phyloP scores from a whole-genome alignment of 140 eudicot species.

The Bidens hawaiensis region DNA sequence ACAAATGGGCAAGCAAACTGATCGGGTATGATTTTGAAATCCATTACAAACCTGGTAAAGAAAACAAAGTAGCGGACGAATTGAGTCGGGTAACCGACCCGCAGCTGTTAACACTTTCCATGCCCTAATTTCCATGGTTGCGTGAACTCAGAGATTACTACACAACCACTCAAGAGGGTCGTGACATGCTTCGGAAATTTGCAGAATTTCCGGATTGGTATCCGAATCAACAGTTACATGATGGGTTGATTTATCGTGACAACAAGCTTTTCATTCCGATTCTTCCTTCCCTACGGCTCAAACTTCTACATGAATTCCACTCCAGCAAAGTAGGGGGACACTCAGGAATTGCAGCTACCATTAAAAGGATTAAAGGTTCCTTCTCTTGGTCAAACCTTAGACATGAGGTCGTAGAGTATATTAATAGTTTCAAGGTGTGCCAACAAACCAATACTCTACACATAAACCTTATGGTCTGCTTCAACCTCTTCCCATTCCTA shows the following conservation, averaged over 20 bases:
- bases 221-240: neutral
- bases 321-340: neutral
- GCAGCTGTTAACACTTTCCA: too few relatives aligned
- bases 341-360: neutral
- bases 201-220: neutral
- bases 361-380: neutral
- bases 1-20: too few relatives aligned
- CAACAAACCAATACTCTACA: neutral
- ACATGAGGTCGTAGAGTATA: neutral
- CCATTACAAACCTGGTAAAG: too few relatives aligned
- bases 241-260: neutral
- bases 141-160: too few relatives aligned
- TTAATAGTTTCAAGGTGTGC: neutral
- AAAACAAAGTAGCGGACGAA: too few relatives aligned
- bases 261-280: neutral
- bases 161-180: neutral
- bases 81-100: too few relatives aligned
- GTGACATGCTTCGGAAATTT: too few relatives aligned
- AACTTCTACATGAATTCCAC: neutral
- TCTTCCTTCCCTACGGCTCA: neutral
- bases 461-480: constrained; percentile 1
- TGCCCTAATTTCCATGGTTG: too few relatives aligned
- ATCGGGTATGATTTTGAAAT: too few relatives aligned
- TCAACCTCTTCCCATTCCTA: too few relatives aligned
- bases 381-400: neutral